A percentile compares a stretch with the other conserved stretches of the same genome.
These are phyloP conservation scores for Pyrus pyrifolia DNA, from an alignment of 306 rosid genomes.

Conservation along the genomic window DNA sequence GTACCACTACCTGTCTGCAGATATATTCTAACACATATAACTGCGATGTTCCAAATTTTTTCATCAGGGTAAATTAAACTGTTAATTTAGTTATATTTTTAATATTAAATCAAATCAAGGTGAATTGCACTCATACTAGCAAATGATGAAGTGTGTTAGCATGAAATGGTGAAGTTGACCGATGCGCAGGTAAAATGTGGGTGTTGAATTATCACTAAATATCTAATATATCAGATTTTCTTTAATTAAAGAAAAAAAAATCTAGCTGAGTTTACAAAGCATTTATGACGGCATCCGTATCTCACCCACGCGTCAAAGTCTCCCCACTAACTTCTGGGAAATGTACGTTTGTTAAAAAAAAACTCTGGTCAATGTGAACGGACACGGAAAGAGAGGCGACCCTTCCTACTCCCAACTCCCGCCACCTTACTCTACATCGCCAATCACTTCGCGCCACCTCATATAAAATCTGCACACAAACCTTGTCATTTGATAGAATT, in stretches of 20 bases:
- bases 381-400: background rate
- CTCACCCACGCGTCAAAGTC: constrained; percentile 4
- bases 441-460: background rate
- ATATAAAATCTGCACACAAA: too few relatives aligned
- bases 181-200: too few relatives aligned
- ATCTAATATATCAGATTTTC: background rate
- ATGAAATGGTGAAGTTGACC: too few relatives aligned
- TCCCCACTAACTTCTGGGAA: background rate
- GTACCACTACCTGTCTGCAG: too few relatives aligned
- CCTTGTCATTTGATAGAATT: background rate
- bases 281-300: background rate
- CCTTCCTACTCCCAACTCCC: background rate
- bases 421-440: background rate
- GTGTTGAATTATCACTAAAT: background rate
- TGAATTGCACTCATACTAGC: too few relatives aligned
- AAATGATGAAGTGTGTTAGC: too few relatives aligned
- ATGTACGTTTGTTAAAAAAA: background rate
- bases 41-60: too few relatives aligned
- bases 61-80: too few relatives aligned
- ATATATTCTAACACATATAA: too few relatives aligned
- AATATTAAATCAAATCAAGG: too few relatives aligned
- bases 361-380: background rate
- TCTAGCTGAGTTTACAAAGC: background rate
- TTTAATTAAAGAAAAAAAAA: background rate
- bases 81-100: too few relatives aligned